Conservation (phyloP, 2,329 filamentous ascomycete genomes). For the Stachybotrys elegans region DNA sequence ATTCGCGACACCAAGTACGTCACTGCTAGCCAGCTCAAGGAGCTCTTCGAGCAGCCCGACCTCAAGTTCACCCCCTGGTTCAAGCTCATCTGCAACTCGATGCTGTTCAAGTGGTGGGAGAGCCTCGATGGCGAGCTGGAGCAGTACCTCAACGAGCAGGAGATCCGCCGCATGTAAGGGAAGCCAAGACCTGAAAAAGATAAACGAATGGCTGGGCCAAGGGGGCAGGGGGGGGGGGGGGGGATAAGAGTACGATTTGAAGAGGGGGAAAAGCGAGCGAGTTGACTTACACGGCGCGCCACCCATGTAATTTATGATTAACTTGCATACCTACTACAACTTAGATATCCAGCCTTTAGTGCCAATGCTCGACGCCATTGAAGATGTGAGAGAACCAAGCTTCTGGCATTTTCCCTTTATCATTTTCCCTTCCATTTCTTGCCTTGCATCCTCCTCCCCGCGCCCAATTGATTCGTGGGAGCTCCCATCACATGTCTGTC, state of each 20-base stretch:
- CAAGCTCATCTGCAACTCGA: conserved; percentile 95
- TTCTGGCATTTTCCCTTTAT: no score
- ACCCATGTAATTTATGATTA: no score
- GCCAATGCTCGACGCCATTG: no score
- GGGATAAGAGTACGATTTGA: neutral
- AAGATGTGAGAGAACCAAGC: no score
- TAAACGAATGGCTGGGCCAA: neutral
- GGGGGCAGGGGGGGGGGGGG: conserved; percentile 1
- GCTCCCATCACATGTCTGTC: no score
- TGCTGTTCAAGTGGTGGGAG: conserved; percentile 98
- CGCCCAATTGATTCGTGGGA: no score
- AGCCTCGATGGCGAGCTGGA: conserved; percentile 76
- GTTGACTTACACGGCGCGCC: no score
- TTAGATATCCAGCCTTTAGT: no score
- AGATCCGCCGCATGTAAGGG: conserved; percentile 75
- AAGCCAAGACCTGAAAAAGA: no score
- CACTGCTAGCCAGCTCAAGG: conserved; percentile 72
- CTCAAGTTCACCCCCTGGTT: conserved; percentile 98
- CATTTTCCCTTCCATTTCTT: no score
- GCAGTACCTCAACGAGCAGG: conserved; percentile 78
- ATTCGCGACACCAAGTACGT: conserved; percentile 83
- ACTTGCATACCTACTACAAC: no score
- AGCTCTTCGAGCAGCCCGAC: conserved; percentile 74
- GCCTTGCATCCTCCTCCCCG: no score
- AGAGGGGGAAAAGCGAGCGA: neutral